Evolutionary conservation across 805 yeast species (phyloP).

Genomic region (Priceomyces haplophilus): DNA sequence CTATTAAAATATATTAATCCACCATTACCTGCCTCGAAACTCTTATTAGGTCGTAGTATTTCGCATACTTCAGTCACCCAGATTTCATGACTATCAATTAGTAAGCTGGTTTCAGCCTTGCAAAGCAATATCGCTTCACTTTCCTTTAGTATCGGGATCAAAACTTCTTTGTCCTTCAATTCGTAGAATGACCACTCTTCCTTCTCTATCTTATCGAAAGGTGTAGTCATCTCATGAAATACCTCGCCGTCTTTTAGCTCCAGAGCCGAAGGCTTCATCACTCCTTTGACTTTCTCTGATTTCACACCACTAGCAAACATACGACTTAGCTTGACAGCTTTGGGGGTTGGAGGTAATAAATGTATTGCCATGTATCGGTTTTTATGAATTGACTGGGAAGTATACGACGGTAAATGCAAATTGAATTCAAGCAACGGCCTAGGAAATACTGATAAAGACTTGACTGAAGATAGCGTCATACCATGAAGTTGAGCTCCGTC

Average conservation of each 20-base stretch:
- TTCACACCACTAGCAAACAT: slow-evolving; percentile 61
- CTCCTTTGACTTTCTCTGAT: slow-evolving; percentile 40
- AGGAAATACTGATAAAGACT: slow-evolving; percentile 77
- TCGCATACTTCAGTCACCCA: slow-evolving; percentile 81
- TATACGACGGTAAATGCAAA: slow-evolving; percentile 79
- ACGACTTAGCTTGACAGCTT: slow-evolving; percentile 58
- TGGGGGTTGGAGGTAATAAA: slow-evolving; percentile 58
- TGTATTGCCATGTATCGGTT: slow-evolving; percentile 66
- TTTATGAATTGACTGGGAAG: slow-evolving; percentile 65
- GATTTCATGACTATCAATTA: slow-evolving; percentile 81
- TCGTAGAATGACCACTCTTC: slow-evolving; percentile 33
- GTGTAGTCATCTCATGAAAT: slow-evolving; percentile 49
- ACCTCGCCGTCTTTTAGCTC: slow-evolving; percentile 31
- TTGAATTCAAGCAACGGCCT: slow-evolving; percentile 81
- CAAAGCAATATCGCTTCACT: slow-evolving; percentile 66
- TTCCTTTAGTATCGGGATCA: slow-evolving; percentile 55
- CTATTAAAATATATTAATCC: slow-evolving; percentile 67
- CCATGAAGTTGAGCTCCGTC: slow-evolving; percentile 48
- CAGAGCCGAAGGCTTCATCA: slow-evolving; percentile 24
- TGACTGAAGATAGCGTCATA: slow-evolving; percentile 80
- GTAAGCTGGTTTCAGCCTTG: slow-evolving; percentile 47
- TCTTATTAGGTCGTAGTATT: slow-evolving; percentile 33
- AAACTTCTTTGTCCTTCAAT: slow-evolving; percentile 14
- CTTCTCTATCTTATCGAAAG: slow-evolving; percentile 43
- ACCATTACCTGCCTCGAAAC: slow-evolving; percentile 40